Percentiles rank a stretch among this genome's conserved stretches.
phyloP scores from a whole-genome alignment of 2,329 filamentous ascomycete species.

The Magnaporthiopsis poae region DNA sequence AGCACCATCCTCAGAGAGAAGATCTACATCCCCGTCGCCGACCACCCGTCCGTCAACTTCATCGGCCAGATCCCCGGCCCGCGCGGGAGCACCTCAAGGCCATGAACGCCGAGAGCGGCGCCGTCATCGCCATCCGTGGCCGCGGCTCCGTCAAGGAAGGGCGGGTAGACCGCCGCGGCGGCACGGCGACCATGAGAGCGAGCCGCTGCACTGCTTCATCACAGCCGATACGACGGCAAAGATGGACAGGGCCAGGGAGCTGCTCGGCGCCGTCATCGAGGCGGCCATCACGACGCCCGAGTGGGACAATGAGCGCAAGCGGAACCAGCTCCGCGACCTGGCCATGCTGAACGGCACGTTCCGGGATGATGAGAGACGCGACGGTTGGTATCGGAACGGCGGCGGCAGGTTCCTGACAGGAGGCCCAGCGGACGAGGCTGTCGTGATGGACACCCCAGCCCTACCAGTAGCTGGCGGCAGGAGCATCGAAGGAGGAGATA shows the following conservation, averaged over 20 bases:
- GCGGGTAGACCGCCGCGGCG: constrained; percentile 42
- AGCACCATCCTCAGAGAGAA: constrained; percentile 37
- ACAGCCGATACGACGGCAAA: constrained; percentile 74
- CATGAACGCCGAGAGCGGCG: constrained; percentile 66
- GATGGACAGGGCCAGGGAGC: constrained; percentile 62
- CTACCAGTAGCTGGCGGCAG: no score
- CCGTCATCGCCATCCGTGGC: constrained; percentile 72
- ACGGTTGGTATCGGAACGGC: no score
- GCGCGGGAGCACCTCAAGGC: constrained; percentile 72
- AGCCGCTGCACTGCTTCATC: constrained; percentile 71
- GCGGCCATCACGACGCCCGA: constrained; percentile 69
- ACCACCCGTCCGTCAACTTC: constrained; percentile 80
- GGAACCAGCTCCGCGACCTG: constrained; percentile 68
- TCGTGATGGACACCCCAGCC: no score
- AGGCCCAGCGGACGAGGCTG: no score
- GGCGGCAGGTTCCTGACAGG: no score
- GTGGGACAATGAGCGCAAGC: constrained; percentile 69
- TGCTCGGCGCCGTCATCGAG: constrained; percentile 71
- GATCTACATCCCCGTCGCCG: constrained; percentile 73
- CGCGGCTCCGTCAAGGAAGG: constrained; percentile 78
- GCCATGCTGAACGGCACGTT: constrained; percentile 73
- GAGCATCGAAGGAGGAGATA: no score
- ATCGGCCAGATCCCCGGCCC: constrained; percentile 79
- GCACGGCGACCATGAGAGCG: constrained; percentile 42
- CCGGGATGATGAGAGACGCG: constrained; percentile 55